Conservation (phyloP, 768 basidiomycete species). For the Termitomyces titanicus region DNA sequence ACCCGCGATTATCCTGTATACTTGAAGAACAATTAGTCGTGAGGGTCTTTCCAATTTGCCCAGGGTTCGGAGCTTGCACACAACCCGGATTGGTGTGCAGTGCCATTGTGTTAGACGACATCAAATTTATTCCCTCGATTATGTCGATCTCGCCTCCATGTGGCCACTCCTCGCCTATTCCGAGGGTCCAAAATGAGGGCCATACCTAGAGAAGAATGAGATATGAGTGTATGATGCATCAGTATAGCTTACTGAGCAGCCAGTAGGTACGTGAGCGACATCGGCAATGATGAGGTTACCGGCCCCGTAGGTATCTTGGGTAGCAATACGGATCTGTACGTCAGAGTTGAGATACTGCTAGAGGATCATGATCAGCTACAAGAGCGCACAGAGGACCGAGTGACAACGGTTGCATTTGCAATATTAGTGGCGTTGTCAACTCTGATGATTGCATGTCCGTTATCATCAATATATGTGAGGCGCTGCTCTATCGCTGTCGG, state of each 20-base stretch:
- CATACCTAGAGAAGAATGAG: constrained; percentile 29
- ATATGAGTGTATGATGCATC: not conserved
- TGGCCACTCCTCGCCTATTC: constrained; percentile 35
- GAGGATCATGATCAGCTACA: not conserved
- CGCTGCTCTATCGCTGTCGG: constrained; percentile 28
- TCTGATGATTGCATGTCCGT: constrained; percentile 60
- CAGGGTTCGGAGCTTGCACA: constrained; percentile 22
- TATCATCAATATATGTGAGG: constrained; percentile 59
- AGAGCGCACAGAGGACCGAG: constrained; percentile 53
- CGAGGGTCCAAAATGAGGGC: constrained; percentile 46
- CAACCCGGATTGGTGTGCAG: constrained; percentile 45
- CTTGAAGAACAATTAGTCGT: constrained; percentile 26
- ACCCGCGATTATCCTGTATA: constrained; percentile 26
- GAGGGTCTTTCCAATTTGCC: constrained; percentile 28
- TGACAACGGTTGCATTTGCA: constrained; percentile 31
- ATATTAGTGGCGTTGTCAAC: constrained; percentile 69
- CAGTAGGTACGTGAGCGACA: constrained; percentile 47
- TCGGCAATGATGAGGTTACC: constrained; percentile 43
- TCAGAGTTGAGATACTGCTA: not conserved
- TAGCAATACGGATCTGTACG: constrained; percentile 38
- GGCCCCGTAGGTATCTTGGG: constrained; percentile 33
- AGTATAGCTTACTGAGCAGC: constrained; percentile 44
- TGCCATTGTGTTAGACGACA: constrained; percentile 50
- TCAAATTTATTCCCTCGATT: constrained; percentile 57
- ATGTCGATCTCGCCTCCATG: constrained; percentile 46